phyloP scores from a whole-genome alignment of 23 red algal species.

The Gracilariopsis chorda region DNA sequence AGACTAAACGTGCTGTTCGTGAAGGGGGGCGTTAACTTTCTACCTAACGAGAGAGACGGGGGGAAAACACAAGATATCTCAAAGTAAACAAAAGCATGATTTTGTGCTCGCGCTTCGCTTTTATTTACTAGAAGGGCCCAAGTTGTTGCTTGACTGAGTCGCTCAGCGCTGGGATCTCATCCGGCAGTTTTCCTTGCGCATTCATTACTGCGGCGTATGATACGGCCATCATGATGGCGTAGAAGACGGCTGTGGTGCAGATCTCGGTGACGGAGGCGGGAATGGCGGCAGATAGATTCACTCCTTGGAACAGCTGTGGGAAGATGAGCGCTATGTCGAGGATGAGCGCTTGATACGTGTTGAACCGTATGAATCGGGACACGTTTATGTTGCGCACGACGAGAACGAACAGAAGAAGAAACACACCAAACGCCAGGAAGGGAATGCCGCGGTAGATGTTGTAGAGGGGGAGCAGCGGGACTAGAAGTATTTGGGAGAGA shows the following conservation, averaged over 20 bases:
- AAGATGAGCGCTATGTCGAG: constrained; percentile 95
- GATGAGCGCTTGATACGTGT: constrained; percentile 94
- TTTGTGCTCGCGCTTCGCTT: too few species aligned
- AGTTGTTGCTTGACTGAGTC: constrained; percentile 79
- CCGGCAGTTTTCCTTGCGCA: constrained; percentile 68
- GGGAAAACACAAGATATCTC: too few species aligned
- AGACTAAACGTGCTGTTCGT: constrained; percentile 47
- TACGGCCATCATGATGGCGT: constrained; percentile 64
- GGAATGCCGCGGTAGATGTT: constrained; percentile 91
- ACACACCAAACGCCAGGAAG: constrained; percentile 91
- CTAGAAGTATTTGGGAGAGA: constrained; percentile 54
- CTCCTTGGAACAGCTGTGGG: constrained; percentile 82
- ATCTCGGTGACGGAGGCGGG: constrained; percentile 50
- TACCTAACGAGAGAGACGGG: too few species aligned
- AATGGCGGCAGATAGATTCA: constrained; percentile 8
- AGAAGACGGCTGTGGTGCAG: constrained; percentile 74
- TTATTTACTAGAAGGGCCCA: constrained; percentile 47
- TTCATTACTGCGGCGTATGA: constrained; percentile 66
- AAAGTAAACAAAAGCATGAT: too few species aligned
- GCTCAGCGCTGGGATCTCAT: constrained; percentile 84
- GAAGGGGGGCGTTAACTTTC: background rate
- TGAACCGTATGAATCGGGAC: constrained; percentile 91
- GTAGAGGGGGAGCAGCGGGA: constrained; percentile 77
- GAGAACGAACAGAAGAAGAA: constrained; percentile 76
- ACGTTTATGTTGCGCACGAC: constrained; percentile 83